Conservation (phyloP, 768 basidiomycete genomes). For the Podaxis rugospora region DNA sequence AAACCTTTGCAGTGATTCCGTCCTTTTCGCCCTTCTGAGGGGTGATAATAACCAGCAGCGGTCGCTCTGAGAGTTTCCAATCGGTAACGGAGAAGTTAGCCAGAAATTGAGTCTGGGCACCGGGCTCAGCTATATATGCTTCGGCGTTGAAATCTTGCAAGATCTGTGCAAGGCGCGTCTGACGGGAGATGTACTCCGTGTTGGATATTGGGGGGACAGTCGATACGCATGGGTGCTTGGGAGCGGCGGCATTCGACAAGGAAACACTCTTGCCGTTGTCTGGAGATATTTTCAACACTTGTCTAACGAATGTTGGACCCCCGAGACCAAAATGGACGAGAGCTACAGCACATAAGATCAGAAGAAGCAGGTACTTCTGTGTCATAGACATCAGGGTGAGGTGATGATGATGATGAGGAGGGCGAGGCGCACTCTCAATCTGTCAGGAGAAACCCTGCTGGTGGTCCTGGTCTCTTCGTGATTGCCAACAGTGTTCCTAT, state of each 20-base stretch:
- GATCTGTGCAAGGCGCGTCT: conserved; percentile 44
- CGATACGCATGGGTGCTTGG: conserved; percentile 14
- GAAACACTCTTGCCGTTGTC: not conserved
- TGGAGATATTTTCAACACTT: not conserved
- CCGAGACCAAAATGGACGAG: not conserved
- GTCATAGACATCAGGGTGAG: not conserved
- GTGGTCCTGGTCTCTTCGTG: not conserved
- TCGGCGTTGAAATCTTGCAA: conserved; percentile 49
- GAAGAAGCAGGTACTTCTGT: not conserved
- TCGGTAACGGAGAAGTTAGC: conserved; percentile 58
- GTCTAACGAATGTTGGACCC: not conserved
- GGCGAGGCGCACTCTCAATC: not conserved
- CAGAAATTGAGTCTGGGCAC: conserved; percentile 66
- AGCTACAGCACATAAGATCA: not conserved
- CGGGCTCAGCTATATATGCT: conserved; percentile 79
- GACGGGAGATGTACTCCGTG: conserved; percentile 48
- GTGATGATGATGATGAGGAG: not conserved
- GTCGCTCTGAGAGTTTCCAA: conserved; percentile 79
- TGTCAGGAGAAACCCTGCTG: not conserved
- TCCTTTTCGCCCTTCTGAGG: conserved; percentile 22
- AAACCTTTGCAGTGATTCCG: conserved; percentile 38
- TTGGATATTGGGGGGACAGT: conserved; percentile 39
- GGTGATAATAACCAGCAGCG: conserved; percentile 63
- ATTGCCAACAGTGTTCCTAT: not conserved
- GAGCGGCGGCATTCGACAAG: conserved; percentile 27